A percentile compares a stretch with the other conserved stretches of the same genome.
phyloP scores from a whole-genome alignment of 2,329 filamentous ascomycete species.

The Verruconis gallopava region DNA sequence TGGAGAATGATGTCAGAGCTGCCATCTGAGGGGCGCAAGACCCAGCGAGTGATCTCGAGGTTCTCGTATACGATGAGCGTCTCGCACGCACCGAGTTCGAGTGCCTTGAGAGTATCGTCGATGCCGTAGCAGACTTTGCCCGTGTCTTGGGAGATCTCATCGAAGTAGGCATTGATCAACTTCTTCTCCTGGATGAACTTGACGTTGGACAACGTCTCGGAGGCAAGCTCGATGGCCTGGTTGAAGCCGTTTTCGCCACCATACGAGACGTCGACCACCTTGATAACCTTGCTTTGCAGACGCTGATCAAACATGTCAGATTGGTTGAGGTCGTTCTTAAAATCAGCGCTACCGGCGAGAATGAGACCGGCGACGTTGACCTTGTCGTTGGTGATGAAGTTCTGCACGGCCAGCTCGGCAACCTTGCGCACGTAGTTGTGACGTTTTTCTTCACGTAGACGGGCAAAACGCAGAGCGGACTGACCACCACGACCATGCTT shows the following conservation, averaged over 20 bases:
- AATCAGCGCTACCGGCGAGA: slow-evolving; percentile 92
- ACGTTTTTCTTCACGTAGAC: slow-evolving; percentile 97
- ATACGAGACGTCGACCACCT: slow-evolving; percentile 97
- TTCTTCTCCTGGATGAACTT: slow-evolving; percentile 99
- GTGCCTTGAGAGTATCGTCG: slow-evolving; percentile 90
- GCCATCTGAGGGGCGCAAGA: slow-evolving; percentile 67
- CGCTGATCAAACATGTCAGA: slow-evolving; percentile 95
- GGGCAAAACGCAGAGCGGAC: slow-evolving; percentile 96
- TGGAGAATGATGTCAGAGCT: slow-evolving; percentile 58
- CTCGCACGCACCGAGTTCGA: slow-evolving; percentile 92
- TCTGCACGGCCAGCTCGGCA: slow-evolving; percentile 92
- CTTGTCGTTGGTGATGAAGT: slow-evolving; percentile 97
- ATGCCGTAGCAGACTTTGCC: slow-evolving; percentile 92
- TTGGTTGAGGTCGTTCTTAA: slow-evolving; percentile 98
- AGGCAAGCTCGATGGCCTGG: slow-evolving; percentile 90
- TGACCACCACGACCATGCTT: slow-evolving; percentile 99
- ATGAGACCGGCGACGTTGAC: slow-evolving; percentile 94
- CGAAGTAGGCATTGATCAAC: slow-evolving; percentile 96
- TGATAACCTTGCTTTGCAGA: slow-evolving; percentile 90
- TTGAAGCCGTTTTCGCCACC: slow-evolving; percentile 99
- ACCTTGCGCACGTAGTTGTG: slow-evolving; percentile 99
- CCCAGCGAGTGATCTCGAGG: slow-evolving; percentile 84
- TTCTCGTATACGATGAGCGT: slow-evolving; percentile 96
- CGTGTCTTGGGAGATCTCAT: slow-evolving; percentile 96
- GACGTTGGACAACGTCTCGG: slow-evolving; percentile 95